Conservation (phyloP, 805 yeast species). For the Lipomyces yamadae region DNA sequence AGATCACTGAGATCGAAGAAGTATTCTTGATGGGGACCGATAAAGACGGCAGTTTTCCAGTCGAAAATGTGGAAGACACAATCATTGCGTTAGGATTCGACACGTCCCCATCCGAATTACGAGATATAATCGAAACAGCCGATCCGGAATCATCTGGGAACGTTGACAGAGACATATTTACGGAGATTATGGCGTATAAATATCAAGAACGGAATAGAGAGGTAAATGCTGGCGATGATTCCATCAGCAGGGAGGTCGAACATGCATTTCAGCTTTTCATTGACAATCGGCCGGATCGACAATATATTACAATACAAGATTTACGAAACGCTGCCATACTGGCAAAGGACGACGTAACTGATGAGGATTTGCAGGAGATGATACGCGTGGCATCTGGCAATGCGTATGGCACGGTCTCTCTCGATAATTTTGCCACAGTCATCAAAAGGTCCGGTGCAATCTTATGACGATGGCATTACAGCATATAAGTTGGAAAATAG, state of each 20-base stretch:
- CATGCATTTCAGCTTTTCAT: slow-evolving; percentile 36
- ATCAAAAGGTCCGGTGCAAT: slow-evolving; percentile 39
- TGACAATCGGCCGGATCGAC: background rate
- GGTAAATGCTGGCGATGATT: background rate
- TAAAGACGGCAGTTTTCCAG: slow-evolving; percentile 28
- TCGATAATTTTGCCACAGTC: slow-evolving; percentile 40
- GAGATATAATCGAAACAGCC: slow-evolving; percentile 35
- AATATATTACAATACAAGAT: slow-evolving; percentile 41
- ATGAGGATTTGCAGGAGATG: slow-evolving; percentile 45
- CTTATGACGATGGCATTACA: background rate
- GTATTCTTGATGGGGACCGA: slow-evolving; percentile 26
- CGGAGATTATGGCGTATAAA: slow-evolving; percentile 36
- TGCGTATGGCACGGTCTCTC: slow-evolving; percentile 27
- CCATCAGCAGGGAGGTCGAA: slow-evolving; percentile 11
- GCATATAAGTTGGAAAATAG: too few species aligned
- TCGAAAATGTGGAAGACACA: slow-evolving; percentile 40
- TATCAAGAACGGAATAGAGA: slow-evolving; percentile 16
- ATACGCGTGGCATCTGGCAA: slow-evolving; percentile 39
- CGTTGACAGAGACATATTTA: slow-evolving; percentile 43
- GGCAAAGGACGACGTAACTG: slow-evolving; percentile 41
- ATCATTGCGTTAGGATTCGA: slow-evolving; percentile 42
- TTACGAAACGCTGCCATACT: slow-evolving; percentile 39
- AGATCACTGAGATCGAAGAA: slow-evolving; percentile 26
- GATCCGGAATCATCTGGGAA: slow-evolving; percentile 41
- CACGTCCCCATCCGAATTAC: slow-evolving; percentile 25